phyloP scores from a whole-genome alignment of 2,329 filamentous ascomycete genomes.

The Trichoderma semiorbis region DNA sequence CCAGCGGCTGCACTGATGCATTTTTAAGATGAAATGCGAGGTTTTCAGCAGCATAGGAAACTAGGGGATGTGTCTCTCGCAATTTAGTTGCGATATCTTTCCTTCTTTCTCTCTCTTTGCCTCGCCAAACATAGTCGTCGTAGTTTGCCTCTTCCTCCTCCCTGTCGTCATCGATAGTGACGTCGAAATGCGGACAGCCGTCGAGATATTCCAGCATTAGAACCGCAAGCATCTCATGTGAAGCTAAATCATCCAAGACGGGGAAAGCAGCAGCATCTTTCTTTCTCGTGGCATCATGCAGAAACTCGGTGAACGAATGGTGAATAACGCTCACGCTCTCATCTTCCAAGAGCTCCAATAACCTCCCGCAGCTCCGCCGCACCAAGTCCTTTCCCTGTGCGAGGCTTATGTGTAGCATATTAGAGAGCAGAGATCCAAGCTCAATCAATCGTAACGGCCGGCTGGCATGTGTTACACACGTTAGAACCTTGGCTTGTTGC shows the following conservation, averaged over 20 bases:
- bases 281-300: background rate
- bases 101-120: background rate
- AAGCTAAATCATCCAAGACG: background rate
- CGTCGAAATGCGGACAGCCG: background rate
- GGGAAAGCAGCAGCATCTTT: background rate
- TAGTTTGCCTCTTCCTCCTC: background rate
- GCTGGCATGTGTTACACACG: background rate
- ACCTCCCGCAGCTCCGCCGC: background rate
- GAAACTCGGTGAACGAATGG: background rate
- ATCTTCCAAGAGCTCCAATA: background rate
- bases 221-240: background rate
- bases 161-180: background rate
- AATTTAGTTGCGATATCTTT: background rate
- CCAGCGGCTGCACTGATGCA: background rate
- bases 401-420: background rate
- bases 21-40: background rate
- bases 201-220: background rate
- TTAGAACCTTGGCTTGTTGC: background rate
- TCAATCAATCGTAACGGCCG: background rate
- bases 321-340: background rate
- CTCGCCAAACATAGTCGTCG: background rate
- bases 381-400: background rate
- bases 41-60: background rate
- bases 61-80: background rate
- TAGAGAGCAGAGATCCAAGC: background rate